Conservation (phyloP, 2,329 filamentous ascomycete species). For the Paraphoma sp. region DNA sequence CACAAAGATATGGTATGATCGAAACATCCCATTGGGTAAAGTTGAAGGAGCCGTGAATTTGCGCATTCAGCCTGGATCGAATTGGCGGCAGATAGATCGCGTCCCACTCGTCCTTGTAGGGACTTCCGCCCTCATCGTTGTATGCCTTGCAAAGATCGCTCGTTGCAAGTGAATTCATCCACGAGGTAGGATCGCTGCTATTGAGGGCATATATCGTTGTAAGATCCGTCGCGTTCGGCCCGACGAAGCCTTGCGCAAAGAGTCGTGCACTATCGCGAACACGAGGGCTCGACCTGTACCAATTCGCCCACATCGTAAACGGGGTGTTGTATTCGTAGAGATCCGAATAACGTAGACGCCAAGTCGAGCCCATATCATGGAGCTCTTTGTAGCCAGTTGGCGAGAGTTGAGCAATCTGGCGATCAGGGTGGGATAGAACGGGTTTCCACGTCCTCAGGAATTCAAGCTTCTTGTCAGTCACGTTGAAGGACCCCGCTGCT, state of each 20-base stretch:
- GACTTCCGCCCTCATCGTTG: slow-evolving; percentile 59
- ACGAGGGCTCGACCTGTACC: slow-evolving; percentile 61
- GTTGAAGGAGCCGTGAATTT: slow-evolving; percentile 64
- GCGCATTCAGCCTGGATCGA: slow-evolving; percentile 60
- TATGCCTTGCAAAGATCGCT: slow-evolving; percentile 70
- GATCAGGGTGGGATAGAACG: slow-evolving; percentile 60
- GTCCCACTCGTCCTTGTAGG: slow-evolving; percentile 57
- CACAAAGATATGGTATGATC: slow-evolving; percentile 72
- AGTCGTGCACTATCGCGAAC: slow-evolving; percentile 68
- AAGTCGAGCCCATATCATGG: slow-evolving; percentile 61
- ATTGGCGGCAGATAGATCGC: slow-evolving; percentile 61
- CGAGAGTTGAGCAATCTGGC: slow-evolving; percentile 66
- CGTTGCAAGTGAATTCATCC: slow-evolving; percentile 68
- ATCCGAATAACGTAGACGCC: slow-evolving; percentile 54
- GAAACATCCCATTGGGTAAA: slow-evolving; percentile 62
- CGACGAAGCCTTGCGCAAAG: slow-evolving; percentile 68
- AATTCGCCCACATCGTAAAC: slow-evolving; percentile 70
- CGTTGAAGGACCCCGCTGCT: slow-evolving; percentile 58
- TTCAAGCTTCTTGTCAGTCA: slow-evolving; percentile 56
- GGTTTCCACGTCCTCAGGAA: slow-evolving; percentile 68
- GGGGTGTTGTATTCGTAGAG: slow-evolving; percentile 57
- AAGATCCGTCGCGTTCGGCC: slow-evolving; percentile 59
- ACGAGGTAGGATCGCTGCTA: slow-evolving; percentile 58
- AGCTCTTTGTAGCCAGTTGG: slow-evolving; percentile 69
- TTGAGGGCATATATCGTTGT: slow-evolving; percentile 67